Conservation (phyloP, 176 grass and related monocot species). For the Lolium perenne region DNA sequence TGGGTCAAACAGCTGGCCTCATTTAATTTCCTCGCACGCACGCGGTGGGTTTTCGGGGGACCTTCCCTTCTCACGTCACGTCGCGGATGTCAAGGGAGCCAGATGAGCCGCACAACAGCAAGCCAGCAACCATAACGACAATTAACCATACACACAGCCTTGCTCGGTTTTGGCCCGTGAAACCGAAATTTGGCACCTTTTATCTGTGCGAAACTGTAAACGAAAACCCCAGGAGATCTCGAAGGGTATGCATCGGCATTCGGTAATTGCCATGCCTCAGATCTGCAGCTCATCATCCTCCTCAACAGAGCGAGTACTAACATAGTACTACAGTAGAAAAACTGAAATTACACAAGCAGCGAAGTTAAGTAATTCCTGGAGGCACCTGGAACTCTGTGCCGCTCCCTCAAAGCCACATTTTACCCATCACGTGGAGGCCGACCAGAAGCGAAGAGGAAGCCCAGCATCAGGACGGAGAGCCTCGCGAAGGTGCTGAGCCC, state of each 20-base stretch:
- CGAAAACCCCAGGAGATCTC: neutral
- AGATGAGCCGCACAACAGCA: neutral
- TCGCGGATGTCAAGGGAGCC: too few relatives aligned
- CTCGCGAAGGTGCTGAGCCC: conserved; percentile 4
- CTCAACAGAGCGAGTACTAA: too few relatives aligned
- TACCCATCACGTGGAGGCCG: neutral
- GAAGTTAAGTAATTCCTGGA: neutral
- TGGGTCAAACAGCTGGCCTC: too few relatives aligned
- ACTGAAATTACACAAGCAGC: neutral
- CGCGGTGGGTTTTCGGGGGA: too few relatives aligned
- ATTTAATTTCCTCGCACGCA: too few relatives aligned
- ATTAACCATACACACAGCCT: conserved; percentile 14
- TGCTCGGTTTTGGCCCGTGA: neutral
- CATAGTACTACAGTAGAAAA: neutral
- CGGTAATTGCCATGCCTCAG: neutral
- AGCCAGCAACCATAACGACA: conserved; percentile 18
- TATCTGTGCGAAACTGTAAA: neutral
- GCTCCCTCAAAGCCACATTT: neutral
- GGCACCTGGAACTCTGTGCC: neutral
- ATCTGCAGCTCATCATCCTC: neutral
- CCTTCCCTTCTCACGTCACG: too few relatives aligned
- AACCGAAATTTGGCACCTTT: neutral
- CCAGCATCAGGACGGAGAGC: conserved; percentile 18
- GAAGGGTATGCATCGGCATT: neutral
- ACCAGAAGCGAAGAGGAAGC: conserved; percentile 26